Percentiles rank a stretch among this genome's conserved stretches.
These are phyloP conservation scores for Phytophthora sp. DNA, from an alignment of 352 stramenopile genomes.

Conservation along the genomic window DNA sequence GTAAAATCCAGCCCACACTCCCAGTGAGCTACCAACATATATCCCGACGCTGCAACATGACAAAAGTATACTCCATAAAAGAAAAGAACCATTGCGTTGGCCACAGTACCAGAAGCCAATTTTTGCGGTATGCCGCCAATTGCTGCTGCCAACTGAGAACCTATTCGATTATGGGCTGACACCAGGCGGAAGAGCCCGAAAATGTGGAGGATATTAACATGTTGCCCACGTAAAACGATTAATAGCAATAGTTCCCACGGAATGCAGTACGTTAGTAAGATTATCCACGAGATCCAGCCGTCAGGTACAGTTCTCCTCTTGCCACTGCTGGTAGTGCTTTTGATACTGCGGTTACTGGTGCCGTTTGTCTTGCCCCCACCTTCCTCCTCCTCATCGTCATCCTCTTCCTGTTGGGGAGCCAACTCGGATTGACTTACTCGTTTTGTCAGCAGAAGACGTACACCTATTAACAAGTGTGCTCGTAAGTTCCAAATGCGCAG, in stretches of 20 bases:
- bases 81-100: slow-evolving; percentile 50
- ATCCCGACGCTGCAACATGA: slow-evolving; percentile 58
- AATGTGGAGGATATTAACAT: slow-evolving; percentile 57
- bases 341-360: slow-evolving; percentile 15
- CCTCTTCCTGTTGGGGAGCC: neutral
- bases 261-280: slow-evolving; percentile 34
- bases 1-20: slow-evolving; percentile 47
- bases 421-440: slow-evolving; percentile 18
- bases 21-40: slow-evolving; percentile 66
- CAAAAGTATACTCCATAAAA: slow-evolving; percentile 59
- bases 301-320: slow-evolving; percentile 5
- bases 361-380: too few species aligned
- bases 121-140: slow-evolving; percentile 27
- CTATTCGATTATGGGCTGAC: slow-evolving; percentile 9
- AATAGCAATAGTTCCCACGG: slow-evolving; percentile 48
- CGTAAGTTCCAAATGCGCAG: slow-evolving; percentile 34
- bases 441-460: slow-evolving; percentile 4
- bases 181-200: slow-evolving; percentile 37
- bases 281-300: slow-evolving; percentile 15
- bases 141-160: slow-evolving; percentile 17
- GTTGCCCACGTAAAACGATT: slow-evolving; percentile 10
- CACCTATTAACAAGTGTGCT: slow-evolving; percentile 12
- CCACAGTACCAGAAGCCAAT: slow-evolving; percentile 33
- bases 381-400: neutral
- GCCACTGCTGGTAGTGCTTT: slow-evolving; percentile 6